Base-by-base conservation (phyloP, 2,329 filamentous ascomycete species). In the Stagonosporopsis vannaccii region DNA sequence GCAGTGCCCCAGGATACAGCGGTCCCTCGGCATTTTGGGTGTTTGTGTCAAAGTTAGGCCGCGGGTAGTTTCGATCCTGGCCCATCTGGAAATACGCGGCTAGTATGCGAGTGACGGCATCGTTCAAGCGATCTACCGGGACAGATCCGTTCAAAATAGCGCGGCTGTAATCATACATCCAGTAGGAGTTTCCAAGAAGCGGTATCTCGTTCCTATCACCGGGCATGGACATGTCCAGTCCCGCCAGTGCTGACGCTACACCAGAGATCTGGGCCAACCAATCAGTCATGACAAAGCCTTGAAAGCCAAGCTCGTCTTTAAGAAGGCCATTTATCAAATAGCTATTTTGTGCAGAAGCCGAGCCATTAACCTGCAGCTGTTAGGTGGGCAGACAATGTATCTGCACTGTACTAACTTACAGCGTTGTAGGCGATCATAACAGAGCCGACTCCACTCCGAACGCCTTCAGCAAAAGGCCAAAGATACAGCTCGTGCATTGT, bases 221-320 rank as follows among this genome's bases (percentile, higher is more conserved):
- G 12, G 88, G 88, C 87, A 90, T 90, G 11, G 85, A 84, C 85
- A 95, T 88, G 66, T 97, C 93, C 6, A 97, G 81, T 0, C 94
- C 94, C 15, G 92, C 89, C 7, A 97, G 78, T 6, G 92, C 89
- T 56, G 87, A 90, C 13, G 84, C 85, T 0, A 97, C 91, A 6
- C 93, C 93, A 8, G 89, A 89, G 59, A 91, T 86, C 70, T 96
- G 92, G 0, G 90, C 90, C 2, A 95, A 81, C 92, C 92, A 96
- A 73, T 97, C 93, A 1, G 87, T 89, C 83, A 95, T 90, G n/a
- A 94, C 87, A 52, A 92, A 93, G 0, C 91, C 92, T 72, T 95
- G 90, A 69, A 96, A 96, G 8, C 91, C 91, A 4, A 95, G 81
- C 72, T 96, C 91, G 56, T 94, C 90, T 69, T 96, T 96, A 42